phyloP scores from a whole-genome alignment of 768 basidiomycete species.

The Atractiella rhizophila region DNA sequence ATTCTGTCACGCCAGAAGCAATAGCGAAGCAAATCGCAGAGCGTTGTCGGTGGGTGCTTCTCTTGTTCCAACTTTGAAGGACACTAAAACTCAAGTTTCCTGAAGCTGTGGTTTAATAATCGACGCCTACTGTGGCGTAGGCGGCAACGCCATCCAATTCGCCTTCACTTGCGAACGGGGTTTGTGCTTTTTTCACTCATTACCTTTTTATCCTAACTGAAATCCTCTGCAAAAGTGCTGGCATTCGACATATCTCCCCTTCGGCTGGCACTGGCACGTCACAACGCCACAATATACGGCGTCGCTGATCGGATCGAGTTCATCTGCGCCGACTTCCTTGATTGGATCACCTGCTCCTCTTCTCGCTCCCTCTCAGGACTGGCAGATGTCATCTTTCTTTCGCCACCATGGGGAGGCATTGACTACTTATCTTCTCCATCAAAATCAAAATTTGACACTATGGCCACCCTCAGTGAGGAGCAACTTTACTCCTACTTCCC shows the following conservation, averaged over 20 bases:
- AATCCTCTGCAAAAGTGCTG: slow-evolving; percentile 36
- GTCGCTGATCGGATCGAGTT: slow-evolving; percentile 90
- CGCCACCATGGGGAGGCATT: slow-evolving; percentile 18
- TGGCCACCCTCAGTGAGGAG: background rate
- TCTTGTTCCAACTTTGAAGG: background rate
- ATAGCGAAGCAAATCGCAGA: slow-evolving; percentile 86
- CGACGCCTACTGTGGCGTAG: slow-evolving; percentile 93
- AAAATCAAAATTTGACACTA: background rate
- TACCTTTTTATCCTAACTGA: too few relatives aligned
- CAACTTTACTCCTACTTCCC: slow-evolving; percentile 28
- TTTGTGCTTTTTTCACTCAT: slow-evolving; percentile 22
- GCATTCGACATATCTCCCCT: slow-evolving; percentile 66
- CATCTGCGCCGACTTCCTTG: slow-evolving; percentile 56
- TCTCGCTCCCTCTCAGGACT: slow-evolving; percentile 9
- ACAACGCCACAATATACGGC: slow-evolving; percentile 82
- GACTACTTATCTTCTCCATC: slow-evolving; percentile 10
- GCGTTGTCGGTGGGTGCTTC: slow-evolving; percentile 31
- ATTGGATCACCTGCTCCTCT: slow-evolving; percentile 27
- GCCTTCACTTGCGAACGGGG: slow-evolving; percentile 86
- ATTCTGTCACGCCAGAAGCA: slow-evolving; percentile 60
- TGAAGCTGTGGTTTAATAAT: slow-evolving; percentile 46
- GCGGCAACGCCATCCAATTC: slow-evolving; percentile 91
- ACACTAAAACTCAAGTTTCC: background rate
- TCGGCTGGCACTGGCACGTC: slow-evolving; percentile 67
- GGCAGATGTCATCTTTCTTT: slow-evolving; percentile 16